A percentile compares a stretch with the other conserved stretches of the same genome.
Conservation (phyloP, 2,329 filamentous ascomycete genomes). For the Myrmaecium sp. region DNA sequence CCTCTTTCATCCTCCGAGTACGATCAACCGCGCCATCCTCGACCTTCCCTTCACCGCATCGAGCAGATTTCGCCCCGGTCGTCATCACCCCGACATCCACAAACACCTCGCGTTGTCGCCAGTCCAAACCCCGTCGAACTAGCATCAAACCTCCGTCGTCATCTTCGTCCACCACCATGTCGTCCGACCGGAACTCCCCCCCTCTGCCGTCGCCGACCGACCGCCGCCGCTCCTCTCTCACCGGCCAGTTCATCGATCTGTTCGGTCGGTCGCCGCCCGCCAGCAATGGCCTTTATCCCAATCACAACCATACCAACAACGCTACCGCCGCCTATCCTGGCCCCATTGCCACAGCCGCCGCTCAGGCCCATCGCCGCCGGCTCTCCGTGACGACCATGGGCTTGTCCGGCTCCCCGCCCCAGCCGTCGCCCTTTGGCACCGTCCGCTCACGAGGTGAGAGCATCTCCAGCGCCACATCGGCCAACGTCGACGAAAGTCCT, state of each 20-base stretch:
- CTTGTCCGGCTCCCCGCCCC: constrained; percentile 26
- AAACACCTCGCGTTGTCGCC: constrained; percentile 1
- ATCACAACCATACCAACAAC: constrained; percentile 6
- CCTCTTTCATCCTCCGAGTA: too few species aligned
- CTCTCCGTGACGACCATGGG: constrained; percentile 33
- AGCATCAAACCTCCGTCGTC: constrained; percentile 7
- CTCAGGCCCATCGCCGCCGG: constrained; percentile 31
- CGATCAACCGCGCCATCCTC: not conserved
- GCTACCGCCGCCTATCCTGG: constrained; percentile 20
- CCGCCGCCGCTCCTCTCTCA: constrained; percentile 29
- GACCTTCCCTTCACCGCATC: not conserved
- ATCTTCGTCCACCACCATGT: constrained; percentile 14
- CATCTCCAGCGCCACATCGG: constrained; percentile 29
- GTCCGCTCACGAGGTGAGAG: constrained; percentile 28
- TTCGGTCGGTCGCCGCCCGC: constrained; percentile 22
- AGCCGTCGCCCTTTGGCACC: constrained; percentile 23
- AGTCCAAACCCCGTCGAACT: constrained; percentile 1
- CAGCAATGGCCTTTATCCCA: constrained; percentile 14
- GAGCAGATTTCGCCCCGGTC: not conserved
- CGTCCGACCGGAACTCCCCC: constrained; percentile 23
- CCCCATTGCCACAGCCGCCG: constrained; percentile 31
- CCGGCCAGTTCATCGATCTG: constrained; percentile 31
- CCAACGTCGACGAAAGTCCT: constrained; percentile 31
- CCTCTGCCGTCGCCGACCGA: constrained; percentile 20
- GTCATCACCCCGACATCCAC: not conserved